Evolutionary conservation across 1,284 basidiomycete species (phyloP).

Genomic region (Veloporphyrellus conicus): DNA sequence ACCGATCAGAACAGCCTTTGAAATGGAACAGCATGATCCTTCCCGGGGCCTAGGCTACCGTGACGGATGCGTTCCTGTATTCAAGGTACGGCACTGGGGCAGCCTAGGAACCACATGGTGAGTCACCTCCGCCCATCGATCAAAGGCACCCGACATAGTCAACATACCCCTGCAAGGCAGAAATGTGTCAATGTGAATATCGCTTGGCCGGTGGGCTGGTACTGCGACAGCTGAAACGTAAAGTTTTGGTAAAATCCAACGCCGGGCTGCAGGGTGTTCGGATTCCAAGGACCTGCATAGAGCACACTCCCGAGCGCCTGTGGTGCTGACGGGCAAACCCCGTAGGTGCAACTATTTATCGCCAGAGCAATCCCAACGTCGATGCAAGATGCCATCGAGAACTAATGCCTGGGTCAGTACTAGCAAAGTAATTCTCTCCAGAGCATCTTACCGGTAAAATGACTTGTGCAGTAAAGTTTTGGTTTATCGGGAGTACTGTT

Average conservation of each 20-base stretch:
- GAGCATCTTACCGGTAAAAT: slow-evolving; percentile 10
- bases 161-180: slow-evolving; percentile 16
- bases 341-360: slow-evolving; percentile 13
- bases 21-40: neutral
- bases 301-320: slow-evolving; percentile 16
- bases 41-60: slow-evolving; percentile 4
- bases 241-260: slow-evolving; percentile 25
- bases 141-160: neutral
- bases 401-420: slow-evolving; percentile 3
- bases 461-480: slow-evolving; percentile 17
- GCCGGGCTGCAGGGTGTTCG: neutral
- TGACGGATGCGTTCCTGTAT: slow-evolving; percentile 19
- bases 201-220: slow-evolving; percentile 11
- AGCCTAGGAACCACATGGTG: slow-evolving; percentile 1
- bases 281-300: slow-evolving; percentile 21
- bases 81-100: slow-evolving; percentile 18
- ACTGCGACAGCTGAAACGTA: slow-evolving; percentile 12
- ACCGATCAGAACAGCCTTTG: neutral
- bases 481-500: slow-evolving; percentile 11
- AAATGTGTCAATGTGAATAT: slow-evolving; percentile 22
- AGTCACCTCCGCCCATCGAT: neutral
- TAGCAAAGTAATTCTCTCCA: neutral
- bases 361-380: slow-evolving; percentile 21
- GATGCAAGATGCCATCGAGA: slow-evolving; percentile 16
- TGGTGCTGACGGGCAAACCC: slow-evolving; percentile 11